These are phyloP conservation scores for Panellus pusillus DNA, from an alignment of 768 basidiomycete genomes.

Conservation along the genomic window DNA sequence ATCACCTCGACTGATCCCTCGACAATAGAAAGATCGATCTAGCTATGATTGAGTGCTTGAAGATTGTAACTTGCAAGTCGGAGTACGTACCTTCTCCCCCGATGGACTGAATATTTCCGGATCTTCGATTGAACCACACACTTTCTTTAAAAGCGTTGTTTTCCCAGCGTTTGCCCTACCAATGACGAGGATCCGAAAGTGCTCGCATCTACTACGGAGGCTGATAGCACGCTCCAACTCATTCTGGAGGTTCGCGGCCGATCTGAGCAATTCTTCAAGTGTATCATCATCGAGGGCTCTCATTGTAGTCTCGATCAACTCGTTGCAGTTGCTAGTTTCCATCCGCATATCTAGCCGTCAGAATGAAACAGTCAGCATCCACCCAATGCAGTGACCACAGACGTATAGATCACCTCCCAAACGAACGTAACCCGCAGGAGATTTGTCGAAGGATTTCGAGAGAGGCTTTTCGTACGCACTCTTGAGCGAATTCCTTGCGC, in stretches of 20 bases:
- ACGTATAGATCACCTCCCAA: neutral
- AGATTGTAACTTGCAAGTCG: too few relatives aligned
- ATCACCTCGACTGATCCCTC: neutral
- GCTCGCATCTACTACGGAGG: constrained; percentile 11
- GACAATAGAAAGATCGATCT: neutral
- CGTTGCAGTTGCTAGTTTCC: neutral
- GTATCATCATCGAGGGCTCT: too few relatives aligned
- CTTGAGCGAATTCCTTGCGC: neutral
- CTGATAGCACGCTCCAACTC: neutral
- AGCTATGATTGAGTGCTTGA: too few relatives aligned
- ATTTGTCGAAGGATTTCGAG: neutral
- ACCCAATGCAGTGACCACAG: neutral
- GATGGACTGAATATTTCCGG: constrained; percentile 22
- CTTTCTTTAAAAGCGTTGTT: constrained; percentile 30
- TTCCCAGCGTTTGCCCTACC: constrained; percentile 34
- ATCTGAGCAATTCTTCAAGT: too few relatives aligned
- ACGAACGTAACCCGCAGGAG: neutral
- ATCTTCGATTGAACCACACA: constrained; percentile 25
- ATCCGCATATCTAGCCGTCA: neutral
- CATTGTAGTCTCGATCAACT: neutral
- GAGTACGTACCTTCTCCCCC: constrained; percentile 20
- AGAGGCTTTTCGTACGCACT: neutral
- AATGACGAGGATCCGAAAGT: constrained; percentile 32
- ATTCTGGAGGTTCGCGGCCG: too few relatives aligned
- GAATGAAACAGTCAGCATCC: too few relatives aligned